Conservation (phyloP, 1,284 basidiomycete species). For the Malassezia slooffiae region DNA sequence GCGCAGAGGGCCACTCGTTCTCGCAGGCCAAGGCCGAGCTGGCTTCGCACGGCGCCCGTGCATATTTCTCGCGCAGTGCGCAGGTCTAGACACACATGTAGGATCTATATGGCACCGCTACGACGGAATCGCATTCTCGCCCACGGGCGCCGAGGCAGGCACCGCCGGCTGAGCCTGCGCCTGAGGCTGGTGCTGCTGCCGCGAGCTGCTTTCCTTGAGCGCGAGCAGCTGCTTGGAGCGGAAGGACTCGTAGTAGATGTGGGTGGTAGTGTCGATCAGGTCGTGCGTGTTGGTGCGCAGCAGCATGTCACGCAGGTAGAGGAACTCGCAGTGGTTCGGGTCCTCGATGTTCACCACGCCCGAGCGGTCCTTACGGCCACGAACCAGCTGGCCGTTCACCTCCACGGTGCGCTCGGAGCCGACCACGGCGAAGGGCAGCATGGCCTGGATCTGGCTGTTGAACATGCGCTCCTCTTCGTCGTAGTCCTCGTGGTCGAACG, state of each 20-base stretch:
- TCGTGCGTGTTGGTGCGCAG: constrained; percentile 84
- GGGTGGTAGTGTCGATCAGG: constrained; percentile 93
- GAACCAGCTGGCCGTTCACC: constrained; percentile 86
- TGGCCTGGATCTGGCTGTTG: constrained; percentile 74
- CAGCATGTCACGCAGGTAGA: constrained; percentile 91
- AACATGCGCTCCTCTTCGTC: constrained; percentile 79
- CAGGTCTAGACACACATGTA: neutral
- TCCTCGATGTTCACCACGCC: constrained; percentile 91
- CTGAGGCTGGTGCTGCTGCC: constrained; percentile 33
- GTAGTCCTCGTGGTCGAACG: constrained; percentile 90
- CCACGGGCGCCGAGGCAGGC: neutral
- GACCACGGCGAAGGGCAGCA: constrained; percentile 92
- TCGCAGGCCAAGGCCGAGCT: constrained; percentile 70
- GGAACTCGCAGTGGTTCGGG: constrained; percentile 92
- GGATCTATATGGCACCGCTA: neutral
- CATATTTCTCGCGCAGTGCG: constrained; percentile 55
- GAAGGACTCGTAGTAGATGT: constrained; percentile 99
- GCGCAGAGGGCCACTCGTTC: constrained; percentile 26
- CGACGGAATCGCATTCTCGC: too few species aligned
- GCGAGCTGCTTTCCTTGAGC: constrained; percentile 60
- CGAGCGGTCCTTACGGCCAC: constrained; percentile 93
- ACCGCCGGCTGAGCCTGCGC: constrained; percentile 10
- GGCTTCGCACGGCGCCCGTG: constrained; percentile 70
- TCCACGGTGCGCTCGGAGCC: constrained; percentile 88
- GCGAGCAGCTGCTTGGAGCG: constrained; percentile 90